These are phyloP conservation scores for Mimosa pudica DNA, from an alignment of 306 rosid genomes.

Conservation along the genomic window DNA sequence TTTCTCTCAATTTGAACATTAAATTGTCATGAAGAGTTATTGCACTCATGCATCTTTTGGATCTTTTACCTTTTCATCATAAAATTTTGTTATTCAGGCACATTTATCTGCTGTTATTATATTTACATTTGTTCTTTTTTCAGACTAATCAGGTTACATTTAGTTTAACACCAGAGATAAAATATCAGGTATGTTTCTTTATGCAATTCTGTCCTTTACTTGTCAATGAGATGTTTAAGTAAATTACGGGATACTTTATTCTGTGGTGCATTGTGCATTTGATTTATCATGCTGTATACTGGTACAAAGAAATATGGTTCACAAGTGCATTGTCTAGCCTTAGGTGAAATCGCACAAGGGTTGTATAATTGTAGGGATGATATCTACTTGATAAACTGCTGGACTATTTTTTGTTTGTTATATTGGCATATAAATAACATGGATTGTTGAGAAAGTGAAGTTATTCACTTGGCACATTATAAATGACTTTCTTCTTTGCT, in stretches of 20 bases:
- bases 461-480: not conserved
- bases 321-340: not conserved
- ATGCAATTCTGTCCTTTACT: slow-evolving; percentile 27
- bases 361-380: not conserved
- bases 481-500: not conserved
- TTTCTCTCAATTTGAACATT: not conserved
- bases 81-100: slow-evolving; percentile 28
- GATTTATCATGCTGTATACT: slow-evolving; percentile 13
- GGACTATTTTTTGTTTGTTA: not conserved
- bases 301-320: not conserved
- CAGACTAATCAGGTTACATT: slow-evolving; percentile 94
- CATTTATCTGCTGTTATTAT: slow-evolving; percentile 17
- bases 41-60: slow-evolving; percentile 10
- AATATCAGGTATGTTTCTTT: slow-evolving; percentile 72
- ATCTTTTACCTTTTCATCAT: slow-evolving; percentile 14
- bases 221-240: slow-evolving; percentile 21
- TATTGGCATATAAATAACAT: not conserved
- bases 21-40: not conserved
- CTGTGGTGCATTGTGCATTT: slow-evolving; percentile 3
- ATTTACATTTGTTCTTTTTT: slow-evolving; percentile 37
- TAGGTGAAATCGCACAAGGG: too few species aligned
- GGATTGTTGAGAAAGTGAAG: not conserved
- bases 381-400: not conserved
- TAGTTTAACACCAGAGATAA: slow-evolving; percentile 92
- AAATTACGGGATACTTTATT: slow-evolving; percentile 21